Percentiles rank a stretch among this genome's conserved stretches.
These are phyloP conservation scores for Suhomyces bolitotheri DNA, from an alignment of 1,139 yeast species.

Conservation along the genomic window DNA sequence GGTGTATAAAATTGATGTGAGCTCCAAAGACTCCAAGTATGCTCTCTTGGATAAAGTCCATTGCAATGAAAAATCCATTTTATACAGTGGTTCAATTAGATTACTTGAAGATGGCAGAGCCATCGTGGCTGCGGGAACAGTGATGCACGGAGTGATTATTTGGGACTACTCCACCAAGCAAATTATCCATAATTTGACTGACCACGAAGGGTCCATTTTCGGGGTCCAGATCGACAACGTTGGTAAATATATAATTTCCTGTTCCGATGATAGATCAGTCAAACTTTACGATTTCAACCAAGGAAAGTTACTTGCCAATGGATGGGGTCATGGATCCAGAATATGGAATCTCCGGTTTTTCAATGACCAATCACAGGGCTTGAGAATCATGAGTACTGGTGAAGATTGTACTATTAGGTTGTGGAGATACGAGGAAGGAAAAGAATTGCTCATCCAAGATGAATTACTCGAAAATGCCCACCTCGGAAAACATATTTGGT, in stretches of 20 bases:
- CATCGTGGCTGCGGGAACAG: conserved; percentile 84
- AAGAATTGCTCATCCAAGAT: conserved; percentile 25
- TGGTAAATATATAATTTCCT: conserved; percentile 64
- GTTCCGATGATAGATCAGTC: conserved; percentile 92
- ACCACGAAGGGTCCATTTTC: conserved; percentile 91
- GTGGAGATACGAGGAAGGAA: conserved; percentile 54
- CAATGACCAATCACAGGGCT: conserved; percentile 21
- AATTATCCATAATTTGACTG: conserved; percentile 56
- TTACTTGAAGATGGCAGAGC: conserved; percentile 44
- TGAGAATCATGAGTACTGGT: conserved; percentile 65
- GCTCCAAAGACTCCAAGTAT: conserved; percentile 11
- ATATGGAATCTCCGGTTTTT: conserved; percentile 81
- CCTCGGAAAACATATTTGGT: conserved; percentile 86
- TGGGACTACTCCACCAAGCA: conserved; percentile 60
- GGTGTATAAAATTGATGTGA: conserved; percentile 50
- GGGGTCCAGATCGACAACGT: conserved; percentile 64
- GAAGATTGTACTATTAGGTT: conserved; percentile 89
- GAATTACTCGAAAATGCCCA: conserved; percentile 60
- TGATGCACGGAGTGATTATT: conserved; percentile 79
- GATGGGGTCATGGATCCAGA: conserved; percentile 97
- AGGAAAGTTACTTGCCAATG: conserved; percentile 66
- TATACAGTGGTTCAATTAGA: conserved; percentile 80
- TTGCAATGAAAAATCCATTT: conserved; percentile 74
- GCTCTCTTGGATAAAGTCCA: conserved; percentile 42
- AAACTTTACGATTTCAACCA: conserved; percentile 64